Evolutionary conservation across 805 yeast genomes (phyloP).

Genomic region (Wickerhamiella sorbophila): DNA sequence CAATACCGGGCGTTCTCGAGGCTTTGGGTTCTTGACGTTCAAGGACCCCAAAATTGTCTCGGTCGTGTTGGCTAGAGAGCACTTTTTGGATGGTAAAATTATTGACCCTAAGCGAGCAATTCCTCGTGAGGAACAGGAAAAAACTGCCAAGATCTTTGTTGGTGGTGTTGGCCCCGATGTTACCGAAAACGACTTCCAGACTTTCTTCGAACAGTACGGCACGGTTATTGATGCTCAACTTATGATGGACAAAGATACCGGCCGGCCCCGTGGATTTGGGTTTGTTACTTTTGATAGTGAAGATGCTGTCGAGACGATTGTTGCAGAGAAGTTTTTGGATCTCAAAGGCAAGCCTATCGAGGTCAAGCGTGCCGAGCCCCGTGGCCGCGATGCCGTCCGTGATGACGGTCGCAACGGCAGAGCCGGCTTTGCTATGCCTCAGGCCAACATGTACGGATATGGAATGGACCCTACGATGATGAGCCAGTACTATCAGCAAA

Average conservation of each 20-base stretch:
- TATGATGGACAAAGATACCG: slow-evolving; percentile 95
- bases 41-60: slow-evolving; percentile 70
- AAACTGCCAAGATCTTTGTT: slow-evolving; percentile 90
- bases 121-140: slow-evolving; percentile 93
- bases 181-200: slow-evolving; percentile 77
- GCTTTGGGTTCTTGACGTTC: slow-evolving; percentile 89
- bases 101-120: slow-evolving; percentile 97
- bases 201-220: slow-evolving; percentile 77
- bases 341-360: slow-evolving; percentile 60
- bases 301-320: slow-evolving; percentile 80
- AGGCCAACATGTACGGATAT: slow-evolving; percentile 11
- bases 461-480: slow-evolving; percentile 31
- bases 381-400: slow-evolving; percentile 18
- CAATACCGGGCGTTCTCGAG: slow-evolving; percentile 77
- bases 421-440: slow-evolving; percentile 8
- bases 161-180: slow-evolving; percentile 95
- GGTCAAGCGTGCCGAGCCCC: slow-evolving; percentile 33
- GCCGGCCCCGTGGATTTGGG: slow-evolving; percentile 94
- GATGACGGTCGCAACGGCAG: slow-evolving; percentile 12
- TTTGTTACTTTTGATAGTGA: slow-evolving; percentile 92
- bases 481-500: slow-evolving; percentile 30
- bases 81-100: slow-evolving; percentile 84
- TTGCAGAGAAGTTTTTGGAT: slow-evolving; percentile 64
- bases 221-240: slow-evolving; percentile 88
- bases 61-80: slow-evolving; percentile 72